phyloP scores from a whole-genome alignment of 768 basidiomycete genomes.

The Porpolomopsis calyptriformis region DNA sequence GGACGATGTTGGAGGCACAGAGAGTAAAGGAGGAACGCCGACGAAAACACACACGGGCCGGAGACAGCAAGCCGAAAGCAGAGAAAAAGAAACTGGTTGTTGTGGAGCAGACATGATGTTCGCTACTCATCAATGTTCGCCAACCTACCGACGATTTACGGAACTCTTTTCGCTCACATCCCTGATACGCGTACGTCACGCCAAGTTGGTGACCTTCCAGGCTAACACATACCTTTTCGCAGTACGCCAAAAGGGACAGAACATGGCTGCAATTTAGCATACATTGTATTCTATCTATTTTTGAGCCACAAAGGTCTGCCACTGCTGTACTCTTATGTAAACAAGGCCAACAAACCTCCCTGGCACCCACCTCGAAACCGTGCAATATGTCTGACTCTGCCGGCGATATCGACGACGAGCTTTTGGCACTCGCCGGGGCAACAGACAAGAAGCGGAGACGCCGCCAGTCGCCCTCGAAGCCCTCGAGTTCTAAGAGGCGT shows the following conservation, averaged over 20 bases:
- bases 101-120: conserved; percentile 55
- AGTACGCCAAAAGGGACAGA: too few relatives aligned
- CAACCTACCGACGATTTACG: too few relatives aligned
- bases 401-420: conserved; percentile 53
- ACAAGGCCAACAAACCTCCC: background rate
- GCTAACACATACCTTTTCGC: too few relatives aligned
- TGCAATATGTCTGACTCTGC: conserved; percentile 37
- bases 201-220: too few relatives aligned
- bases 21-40: conserved; percentile 91
- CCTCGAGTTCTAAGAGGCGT: conserved; percentile 50
- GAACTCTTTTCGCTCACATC: too few relatives aligned
- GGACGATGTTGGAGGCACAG: conserved; percentile 83
- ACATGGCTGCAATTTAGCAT: too few relatives aligned
- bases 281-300: too few relatives aligned
- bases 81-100: conserved; percentile 85
- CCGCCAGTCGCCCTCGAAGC: conserved; percentile 31
- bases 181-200: too few relatives aligned
- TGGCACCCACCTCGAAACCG: background rate
- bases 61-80: conserved; percentile 79
- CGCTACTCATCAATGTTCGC: background rate
- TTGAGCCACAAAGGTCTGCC: too few relatives aligned
- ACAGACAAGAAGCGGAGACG: conserved; percentile 55
- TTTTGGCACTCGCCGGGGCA: conserved; percentile 71
- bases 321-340: background rate
- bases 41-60: conserved; percentile 78